phyloP scores from a whole-genome alignment of 306 rosid species.

The Mimosa pudica region DNA sequence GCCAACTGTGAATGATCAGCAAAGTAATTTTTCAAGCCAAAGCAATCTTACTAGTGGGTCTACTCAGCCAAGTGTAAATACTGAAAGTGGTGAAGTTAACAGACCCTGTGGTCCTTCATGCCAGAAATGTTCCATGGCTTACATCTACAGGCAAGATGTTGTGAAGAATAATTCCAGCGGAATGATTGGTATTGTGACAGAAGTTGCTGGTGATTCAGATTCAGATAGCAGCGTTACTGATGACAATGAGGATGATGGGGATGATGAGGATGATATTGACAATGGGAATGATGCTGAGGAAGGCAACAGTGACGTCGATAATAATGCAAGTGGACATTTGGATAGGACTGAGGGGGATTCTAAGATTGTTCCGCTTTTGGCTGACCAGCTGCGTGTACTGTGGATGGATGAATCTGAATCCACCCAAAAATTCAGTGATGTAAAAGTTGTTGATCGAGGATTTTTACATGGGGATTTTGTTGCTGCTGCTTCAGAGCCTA shows the following conservation, averaged over 20 bases:
- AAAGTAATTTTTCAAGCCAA: constrained; percentile 33
- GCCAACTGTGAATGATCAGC: constrained; percentile 39
- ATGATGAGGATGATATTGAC: constrained; percentile 51
- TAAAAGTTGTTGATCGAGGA: constrained; percentile 78
- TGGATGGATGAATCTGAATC: constrained; percentile 92
- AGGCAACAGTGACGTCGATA: constrained; percentile 45
- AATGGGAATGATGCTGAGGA: constrained; percentile 52
- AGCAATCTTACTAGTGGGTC: constrained; percentile 35
- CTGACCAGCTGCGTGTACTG: constrained; percentile 79
- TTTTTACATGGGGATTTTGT: constrained; percentile 95
- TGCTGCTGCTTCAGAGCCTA: constrained; percentile 82
- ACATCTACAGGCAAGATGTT: constrained; percentile 81
- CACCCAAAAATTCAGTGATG: constrained; percentile 58
- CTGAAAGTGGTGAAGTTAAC: constrained; percentile 51
- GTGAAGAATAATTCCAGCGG: constrained; percentile 61
- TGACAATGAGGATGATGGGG: constrained; percentile 70
- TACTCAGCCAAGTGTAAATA: constrained; percentile 42
- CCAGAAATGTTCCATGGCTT: constrained; percentile 39
- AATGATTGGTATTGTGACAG: constrained; percentile 83
- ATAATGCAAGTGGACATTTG: constrained; percentile 38
- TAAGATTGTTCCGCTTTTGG: constrained; percentile 65
- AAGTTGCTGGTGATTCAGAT: constrained; percentile 89
- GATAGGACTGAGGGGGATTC: constrained; percentile 47
- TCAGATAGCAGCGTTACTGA: constrained; percentile 75
- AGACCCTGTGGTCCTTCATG: constrained; percentile 39